Conservation (phyloP, 805 yeast species). For the Kluyveromyces nonfermentans region DNA sequence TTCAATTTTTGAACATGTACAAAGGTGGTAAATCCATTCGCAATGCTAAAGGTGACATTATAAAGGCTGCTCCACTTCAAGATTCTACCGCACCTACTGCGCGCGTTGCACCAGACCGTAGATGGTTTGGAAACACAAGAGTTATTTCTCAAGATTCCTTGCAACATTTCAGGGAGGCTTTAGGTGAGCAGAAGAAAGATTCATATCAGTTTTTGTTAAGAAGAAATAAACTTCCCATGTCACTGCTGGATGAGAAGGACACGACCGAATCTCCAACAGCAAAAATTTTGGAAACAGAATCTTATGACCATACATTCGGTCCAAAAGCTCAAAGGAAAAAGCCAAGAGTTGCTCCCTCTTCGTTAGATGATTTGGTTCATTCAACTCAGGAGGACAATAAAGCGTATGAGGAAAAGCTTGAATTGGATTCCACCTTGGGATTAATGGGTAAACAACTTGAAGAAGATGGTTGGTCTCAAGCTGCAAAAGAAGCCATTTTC, state of each 20-base stretch:
- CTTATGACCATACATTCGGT: conserved; percentile 75
- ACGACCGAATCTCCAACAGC: conserved; percentile 66
- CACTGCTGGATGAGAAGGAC: conserved; percentile 81
- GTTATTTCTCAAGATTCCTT: conserved; percentile 96
- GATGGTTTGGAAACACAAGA: conserved; percentile 97
- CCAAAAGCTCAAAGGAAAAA: conserved; percentile 92
- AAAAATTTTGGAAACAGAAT: conserved; percentile 80
- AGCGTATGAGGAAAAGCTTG: conserved; percentile 63
- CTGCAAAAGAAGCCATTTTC: conserved; percentile 92
- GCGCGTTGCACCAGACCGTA: conserved; percentile 88
- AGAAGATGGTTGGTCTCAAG: conserved; percentile 77
- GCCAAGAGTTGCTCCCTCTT: conserved; percentile 71
- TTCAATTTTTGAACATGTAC: conserved; percentile 84
- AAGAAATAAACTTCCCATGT: conserved; percentile 92
- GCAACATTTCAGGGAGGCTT: conserved; percentile 86
- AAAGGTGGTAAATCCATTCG: conserved; percentile 82
- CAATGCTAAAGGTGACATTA: conserved; percentile 78
- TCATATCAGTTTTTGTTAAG: conserved; percentile 77
- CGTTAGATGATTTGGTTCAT: conserved; percentile 68
- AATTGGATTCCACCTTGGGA: conserved; percentile 65
- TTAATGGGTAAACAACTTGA: conserved; percentile 59
- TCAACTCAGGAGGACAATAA: conserved; percentile 47
- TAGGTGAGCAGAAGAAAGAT: conserved; percentile 77
- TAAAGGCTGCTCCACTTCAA: conserved; percentile 82
- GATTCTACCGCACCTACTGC: conserved; percentile 83